Conservation (phyloP, 2,329 filamentous ascomycete species). For the Aureobasidium sp. region DNA sequence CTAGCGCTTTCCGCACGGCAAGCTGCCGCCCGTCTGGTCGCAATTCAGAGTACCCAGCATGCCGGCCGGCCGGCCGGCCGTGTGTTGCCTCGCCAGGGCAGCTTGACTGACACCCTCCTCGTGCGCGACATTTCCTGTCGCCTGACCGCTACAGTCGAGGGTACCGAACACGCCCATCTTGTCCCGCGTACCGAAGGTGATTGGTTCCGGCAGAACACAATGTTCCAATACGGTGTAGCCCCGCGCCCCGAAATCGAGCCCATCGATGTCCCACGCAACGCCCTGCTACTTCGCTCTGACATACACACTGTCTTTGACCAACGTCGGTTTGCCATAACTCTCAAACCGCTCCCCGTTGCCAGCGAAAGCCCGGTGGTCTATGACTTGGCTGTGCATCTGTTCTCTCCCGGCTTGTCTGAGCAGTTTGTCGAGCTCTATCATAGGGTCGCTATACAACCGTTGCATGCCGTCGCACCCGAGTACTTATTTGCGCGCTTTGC, state of each 20-base stretch:
- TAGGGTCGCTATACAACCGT: not conserved
- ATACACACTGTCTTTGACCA: not conserved
- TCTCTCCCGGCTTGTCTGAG: not conserved
- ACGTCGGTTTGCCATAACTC: not conserved
- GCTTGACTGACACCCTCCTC: not conserved
- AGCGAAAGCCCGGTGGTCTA: too few relatives aligned
- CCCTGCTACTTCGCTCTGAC: conserved; percentile 1
- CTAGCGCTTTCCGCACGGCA: too few relatives aligned
- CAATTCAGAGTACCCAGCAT: too few relatives aligned
- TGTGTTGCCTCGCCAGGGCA: not conserved
- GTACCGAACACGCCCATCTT: not conserved
- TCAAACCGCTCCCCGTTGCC: not conserved
- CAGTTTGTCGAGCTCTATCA: not conserved
- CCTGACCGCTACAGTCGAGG: not conserved
- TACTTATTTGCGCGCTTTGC: conserved; percentile 1
- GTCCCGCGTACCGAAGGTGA: not conserved
- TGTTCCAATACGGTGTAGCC: too few relatives aligned
- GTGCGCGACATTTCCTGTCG: not conserved
- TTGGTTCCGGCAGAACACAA: not conserved
- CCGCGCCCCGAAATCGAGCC: too few relatives aligned
- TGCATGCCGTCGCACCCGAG: not conserved
- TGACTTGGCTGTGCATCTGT: not conserved
- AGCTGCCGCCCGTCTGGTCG: too few relatives aligned
- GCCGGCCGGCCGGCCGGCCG: too few relatives aligned
- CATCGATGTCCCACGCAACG: not conserved